These are phyloP conservation scores for Cucumis melo DNA, from an alignment of 306 rosid genomes.

Conservation along the genomic window DNA sequence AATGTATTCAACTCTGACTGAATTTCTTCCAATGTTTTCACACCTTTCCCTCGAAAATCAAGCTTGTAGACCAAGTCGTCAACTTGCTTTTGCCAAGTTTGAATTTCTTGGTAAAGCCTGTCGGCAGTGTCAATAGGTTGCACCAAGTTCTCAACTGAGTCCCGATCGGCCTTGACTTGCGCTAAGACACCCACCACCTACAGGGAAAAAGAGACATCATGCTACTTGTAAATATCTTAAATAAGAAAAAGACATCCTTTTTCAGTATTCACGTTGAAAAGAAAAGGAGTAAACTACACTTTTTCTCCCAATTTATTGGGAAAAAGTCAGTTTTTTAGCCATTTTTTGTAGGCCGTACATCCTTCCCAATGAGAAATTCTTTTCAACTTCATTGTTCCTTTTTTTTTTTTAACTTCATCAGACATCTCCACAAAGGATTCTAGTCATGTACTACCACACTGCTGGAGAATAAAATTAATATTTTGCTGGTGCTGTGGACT, in stretches of 20 bases:
- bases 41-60: slow-evolving; percentile 55
- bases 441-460: neutral
- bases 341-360: neutral
- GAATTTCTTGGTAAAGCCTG: slow-evolving; percentile 51
- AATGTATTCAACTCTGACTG: slow-evolving; percentile 51
- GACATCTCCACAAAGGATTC: neutral
- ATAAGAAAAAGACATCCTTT: neutral
- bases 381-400: neutral
- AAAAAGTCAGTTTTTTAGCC: neutral
- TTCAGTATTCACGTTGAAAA: neutral
- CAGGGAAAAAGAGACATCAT: slow-evolving; percentile 1
- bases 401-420: neutral
- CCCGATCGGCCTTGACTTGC: slow-evolving; percentile 71
- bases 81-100: slow-evolving; percentile 40
- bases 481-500: neutral
- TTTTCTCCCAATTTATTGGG: neutral
- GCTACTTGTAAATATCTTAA: neutral
- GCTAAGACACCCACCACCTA: slow-evolving; percentile 75
- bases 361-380: neutral
- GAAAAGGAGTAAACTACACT: neutral
- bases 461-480: neutral
- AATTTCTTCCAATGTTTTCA: slow-evolving; percentile 57
- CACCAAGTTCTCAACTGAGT: slow-evolving; percentile 45
- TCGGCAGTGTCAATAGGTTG: slow-evolving; percentile 71
- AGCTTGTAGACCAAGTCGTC: slow-evolving; percentile 65